Percentiles rank a stretch among this genome's conserved stretches.
Conservation (phyloP, 1,139 yeast genomes). For the Kodamaea plutei region DNA sequence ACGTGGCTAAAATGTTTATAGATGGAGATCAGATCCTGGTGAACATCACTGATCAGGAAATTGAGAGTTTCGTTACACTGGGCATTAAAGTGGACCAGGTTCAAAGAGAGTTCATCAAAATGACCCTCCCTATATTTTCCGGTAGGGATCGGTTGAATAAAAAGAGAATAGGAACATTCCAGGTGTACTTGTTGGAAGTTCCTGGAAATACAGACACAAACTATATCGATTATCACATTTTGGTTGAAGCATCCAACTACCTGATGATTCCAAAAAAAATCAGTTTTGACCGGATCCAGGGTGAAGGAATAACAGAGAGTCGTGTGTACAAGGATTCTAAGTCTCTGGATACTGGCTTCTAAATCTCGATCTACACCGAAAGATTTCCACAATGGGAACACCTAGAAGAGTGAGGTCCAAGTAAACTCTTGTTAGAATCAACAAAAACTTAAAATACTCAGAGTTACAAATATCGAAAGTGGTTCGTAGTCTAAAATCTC, state of each 20-base stretch:
- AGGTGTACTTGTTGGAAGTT: conserved; percentile 27
- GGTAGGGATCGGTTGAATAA: conserved; percentile 16
- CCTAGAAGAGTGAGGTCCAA: no score
- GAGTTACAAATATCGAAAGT: no score
- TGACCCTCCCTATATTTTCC: conserved; percentile 30
- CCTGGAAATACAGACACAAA: conserved; percentile 7
- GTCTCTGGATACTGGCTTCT: no score
- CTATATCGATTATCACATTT: conserved; percentile 19
- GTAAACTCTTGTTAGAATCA: no score
- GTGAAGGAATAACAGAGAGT: conserved; percentile 15
- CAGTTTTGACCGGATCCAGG: conserved; percentile 12
- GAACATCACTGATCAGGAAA: conserved; percentile 9
- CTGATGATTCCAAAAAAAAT: conserved; percentile 9
- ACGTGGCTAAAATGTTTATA: conserved; percentile 15
- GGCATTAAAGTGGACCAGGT: conserved; percentile 6
- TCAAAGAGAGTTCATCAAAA: conserved; percentile 22
- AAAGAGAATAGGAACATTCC: conserved; percentile 30
- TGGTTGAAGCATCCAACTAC: conserved; percentile 27
- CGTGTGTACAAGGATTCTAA: no score
- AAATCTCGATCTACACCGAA: no score
- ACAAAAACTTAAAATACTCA: no score
- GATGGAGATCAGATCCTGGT: conserved; percentile 29
- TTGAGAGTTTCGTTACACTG: conserved; percentile 14
- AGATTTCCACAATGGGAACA: no score
- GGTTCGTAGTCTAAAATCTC: no score